Evolutionary conservation across 2,329 filamentous ascomycete genomes (phyloP).

Genomic region (Cladosporium oxysporum): DNA sequence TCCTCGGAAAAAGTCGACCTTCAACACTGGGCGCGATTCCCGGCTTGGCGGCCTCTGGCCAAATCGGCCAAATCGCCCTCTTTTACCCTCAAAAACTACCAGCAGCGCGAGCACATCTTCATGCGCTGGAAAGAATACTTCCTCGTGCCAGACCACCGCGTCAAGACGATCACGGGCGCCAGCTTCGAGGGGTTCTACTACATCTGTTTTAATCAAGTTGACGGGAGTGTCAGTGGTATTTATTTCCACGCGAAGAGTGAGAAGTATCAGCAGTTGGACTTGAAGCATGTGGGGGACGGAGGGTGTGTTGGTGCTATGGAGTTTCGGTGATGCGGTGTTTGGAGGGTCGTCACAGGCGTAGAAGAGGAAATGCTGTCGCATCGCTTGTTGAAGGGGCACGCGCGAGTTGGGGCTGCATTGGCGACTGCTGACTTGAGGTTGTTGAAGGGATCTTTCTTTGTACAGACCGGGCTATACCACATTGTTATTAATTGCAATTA

Average conservation of each 20-base stretch:
- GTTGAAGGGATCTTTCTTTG: neutral
- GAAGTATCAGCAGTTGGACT: slow-evolving; percentile 93
- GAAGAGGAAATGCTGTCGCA: neutral
- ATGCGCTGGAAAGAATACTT: slow-evolving; percentile 99
- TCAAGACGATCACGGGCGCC: slow-evolving; percentile 86
- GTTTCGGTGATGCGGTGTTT: slow-evolving; percentile 65
- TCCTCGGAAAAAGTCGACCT: slow-evolving; percentile 88
- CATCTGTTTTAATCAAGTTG: slow-evolving; percentile 94
- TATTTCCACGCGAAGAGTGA: slow-evolving; percentile 99
- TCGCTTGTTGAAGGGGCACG: neutral
- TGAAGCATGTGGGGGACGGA: slow-evolving; percentile 82
- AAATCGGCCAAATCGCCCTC: slow-evolving; percentile 61
- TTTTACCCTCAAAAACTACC: slow-evolving; percentile 66
- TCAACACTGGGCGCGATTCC: slow-evolving; percentile 89
- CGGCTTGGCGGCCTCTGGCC: slow-evolving; percentile 76
- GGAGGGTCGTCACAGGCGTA: neutral
- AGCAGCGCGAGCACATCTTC: slow-evolving; percentile 84
- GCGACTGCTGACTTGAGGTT: neutral
- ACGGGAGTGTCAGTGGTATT: slow-evolving; percentile 84
- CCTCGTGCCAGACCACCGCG: slow-evolving; percentile 89
- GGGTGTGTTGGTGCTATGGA: slow-evolving; percentile 86
- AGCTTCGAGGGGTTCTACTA: slow-evolving; percentile 99
- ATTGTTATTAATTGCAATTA: neutral
- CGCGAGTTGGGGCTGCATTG: neutral
- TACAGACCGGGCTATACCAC: neutral